Base-by-base conservation (phyloP, 805 yeast genomes). In the Saccharomycopsis fibuligera region DNA sequence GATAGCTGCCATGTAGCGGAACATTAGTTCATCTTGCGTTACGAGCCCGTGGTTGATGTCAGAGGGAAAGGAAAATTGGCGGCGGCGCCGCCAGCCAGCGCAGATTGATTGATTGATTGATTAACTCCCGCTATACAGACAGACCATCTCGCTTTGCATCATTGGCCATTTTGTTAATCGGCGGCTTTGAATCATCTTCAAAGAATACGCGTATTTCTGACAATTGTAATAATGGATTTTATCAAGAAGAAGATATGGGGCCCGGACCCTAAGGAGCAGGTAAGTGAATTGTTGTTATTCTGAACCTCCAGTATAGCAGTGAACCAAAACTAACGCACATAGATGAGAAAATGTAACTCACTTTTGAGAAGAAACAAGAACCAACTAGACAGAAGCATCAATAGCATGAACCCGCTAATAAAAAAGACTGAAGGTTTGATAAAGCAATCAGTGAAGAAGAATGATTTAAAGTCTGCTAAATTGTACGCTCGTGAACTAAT, bases 221-320 rank as follows among this genome's bases (percentile, higher is more conserved):
- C n/a, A n/a, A n/a, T n/a, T n/a, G n/a, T 12, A 27, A 12, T 27
- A 22, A 91, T 91, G 98, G 88, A 91, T 61, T 83, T 73, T 62
- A 64, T 91, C 30, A 90, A 87, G 68, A 81, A 83, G 62, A 86
- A 90, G 3, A 82, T 91, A 35, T 91, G 95, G 84, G 99, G 99
- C 0, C 97, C 98, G 0, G 96, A 90, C 61, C 96, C 97, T 37
- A 83, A 83, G 60, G 98, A 87, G 59, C 95, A 84, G 59, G 81
- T 74, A 64, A 44, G 77, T 69, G n/a, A n/a, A n/a, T 27, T 16
- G 16, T 5, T n/a, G 19, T 35, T 22, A 6, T 19, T 31, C 67
- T 55, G 31, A 79, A 72, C 52, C 64, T 8, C 14, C 27, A 8
- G 16, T 16, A 23, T 19, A 23, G 19, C 14, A n/a, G n/a, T n/a